phyloP scores from a whole-genome alignment of 805 yeast genomes.

The Metschnikowia santaceciliae region DNA sequence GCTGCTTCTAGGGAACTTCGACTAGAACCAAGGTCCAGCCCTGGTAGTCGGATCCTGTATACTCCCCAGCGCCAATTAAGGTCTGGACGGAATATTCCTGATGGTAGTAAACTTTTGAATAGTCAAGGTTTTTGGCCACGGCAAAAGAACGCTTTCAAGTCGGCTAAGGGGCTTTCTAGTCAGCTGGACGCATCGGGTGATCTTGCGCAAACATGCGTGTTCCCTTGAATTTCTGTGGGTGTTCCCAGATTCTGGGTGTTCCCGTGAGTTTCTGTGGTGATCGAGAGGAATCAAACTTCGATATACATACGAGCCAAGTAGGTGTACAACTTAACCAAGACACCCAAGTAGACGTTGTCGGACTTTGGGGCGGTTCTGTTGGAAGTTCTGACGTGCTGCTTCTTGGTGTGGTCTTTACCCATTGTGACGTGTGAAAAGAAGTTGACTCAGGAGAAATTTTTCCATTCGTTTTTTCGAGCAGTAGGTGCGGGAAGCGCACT shows the following conservation, averaged over 20 bases:
- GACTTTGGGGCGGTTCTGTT: conserved; percentile 99
- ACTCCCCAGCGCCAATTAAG: not conserved
- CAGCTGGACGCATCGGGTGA: not conserved
- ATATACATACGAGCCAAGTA: conserved; percentile 96
- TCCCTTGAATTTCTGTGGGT: not conserved
- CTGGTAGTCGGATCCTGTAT: not conserved
- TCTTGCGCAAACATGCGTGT: not conserved
- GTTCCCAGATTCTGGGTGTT: not conserved
- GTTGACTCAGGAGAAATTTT: conserved; percentile 5
- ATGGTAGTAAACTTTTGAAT: conserved; percentile 1
- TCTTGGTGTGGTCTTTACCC: conserved; percentile 97
- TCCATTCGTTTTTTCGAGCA: conserved; percentile 7
- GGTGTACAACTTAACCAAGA: conserved; percentile 96
- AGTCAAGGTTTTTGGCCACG: not conserved
- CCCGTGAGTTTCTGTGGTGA: conserved; percentile 1
- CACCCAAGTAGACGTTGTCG: conserved; percentile 97
- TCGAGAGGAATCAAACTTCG: conserved; percentile 5
- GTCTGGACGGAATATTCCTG: not conserved
- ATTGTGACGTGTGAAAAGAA: conserved; percentile 36
- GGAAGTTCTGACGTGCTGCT: conserved; percentile 93
- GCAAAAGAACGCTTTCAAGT: not conserved
- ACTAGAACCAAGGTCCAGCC: not conserved
- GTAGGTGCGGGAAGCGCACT: not conserved
- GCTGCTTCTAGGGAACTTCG: not conserved
- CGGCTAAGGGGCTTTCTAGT: not conserved